These are phyloP conservation scores for Penicillium sp. DNA, from an alignment of 2,329 filamentous ascomycete species.

Conservation along the genomic window DNA sequence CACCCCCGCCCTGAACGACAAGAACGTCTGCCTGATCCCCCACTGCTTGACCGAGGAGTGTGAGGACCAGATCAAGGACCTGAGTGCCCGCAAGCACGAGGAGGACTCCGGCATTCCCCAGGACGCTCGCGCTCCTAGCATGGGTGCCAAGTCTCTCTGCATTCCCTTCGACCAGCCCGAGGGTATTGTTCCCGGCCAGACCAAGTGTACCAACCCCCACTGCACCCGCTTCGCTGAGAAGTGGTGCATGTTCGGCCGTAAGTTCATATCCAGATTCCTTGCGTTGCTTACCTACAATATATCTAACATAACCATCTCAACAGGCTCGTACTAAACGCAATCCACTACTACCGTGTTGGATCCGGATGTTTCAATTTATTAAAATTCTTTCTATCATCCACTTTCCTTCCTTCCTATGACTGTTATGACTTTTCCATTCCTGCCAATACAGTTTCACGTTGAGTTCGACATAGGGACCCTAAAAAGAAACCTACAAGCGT, in stretches of 20 bases:
- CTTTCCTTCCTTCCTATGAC: too few relatives aligned
- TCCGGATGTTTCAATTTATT: too few relatives aligned
- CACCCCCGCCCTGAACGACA: constrained; percentile 75
- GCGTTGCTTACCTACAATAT: too few relatives aligned
- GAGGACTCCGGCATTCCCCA: constrained; percentile 57
- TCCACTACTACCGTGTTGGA: too few relatives aligned
- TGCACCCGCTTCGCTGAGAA: constrained; percentile 67
- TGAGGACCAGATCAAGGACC: constrained; percentile 89
- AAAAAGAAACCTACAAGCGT: too few relatives aligned
- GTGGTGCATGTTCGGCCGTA: constrained; percentile 88
- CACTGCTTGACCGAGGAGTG: constrained; percentile 77
- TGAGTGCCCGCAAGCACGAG: constrained; percentile 64
- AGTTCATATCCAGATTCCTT: too few relatives aligned
- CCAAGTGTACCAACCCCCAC: constrained; percentile 80
- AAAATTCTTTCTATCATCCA: too few relatives aligned
- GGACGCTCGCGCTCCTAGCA: constrained; percentile 63
- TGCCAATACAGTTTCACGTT: too few relatives aligned
- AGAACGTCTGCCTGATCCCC: constrained; percentile 87
- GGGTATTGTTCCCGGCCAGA: constrained; percentile 75
- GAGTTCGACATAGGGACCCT: too few relatives aligned
- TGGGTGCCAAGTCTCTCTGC: constrained; percentile 68
- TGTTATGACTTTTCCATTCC: too few relatives aligned
- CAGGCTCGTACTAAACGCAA: constrained; percentile 6
- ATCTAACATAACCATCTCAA: constrained; percentile 13
- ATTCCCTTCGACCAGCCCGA: constrained; percentile 81